Base-by-base conservation (phyloP, 2,329 filamentous ascomycete species). In the Alternaria ventricosa region DNA sequence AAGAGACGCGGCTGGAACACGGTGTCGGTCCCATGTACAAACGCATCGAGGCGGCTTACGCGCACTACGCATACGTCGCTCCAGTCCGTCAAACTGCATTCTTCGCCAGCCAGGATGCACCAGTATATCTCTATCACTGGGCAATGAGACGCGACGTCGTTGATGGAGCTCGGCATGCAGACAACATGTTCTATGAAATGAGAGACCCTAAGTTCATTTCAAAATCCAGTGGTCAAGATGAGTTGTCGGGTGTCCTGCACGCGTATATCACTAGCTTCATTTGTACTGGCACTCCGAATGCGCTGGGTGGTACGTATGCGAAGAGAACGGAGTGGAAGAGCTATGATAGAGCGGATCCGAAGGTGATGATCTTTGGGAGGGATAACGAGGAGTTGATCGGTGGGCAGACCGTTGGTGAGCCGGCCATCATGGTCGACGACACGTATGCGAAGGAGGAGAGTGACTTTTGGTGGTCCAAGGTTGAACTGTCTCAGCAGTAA, bases 41-140 rank as follows among this genome's bases (percentile, higher is more conserved):
- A 55, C 83, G 88, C 2, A 78, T 89, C 4, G 86, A 88, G 68
- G 85, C 86, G 10, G 87, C 87, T 0, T 91, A 91, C 74, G 86
- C 84, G 0, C 86, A 90, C 71, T 90, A 88, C 71, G 88, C 87
- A 0, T 90, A 90, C 71, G 86, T 89, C 51, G 87, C 86, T 22
- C 89, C 89, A 0, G 87, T 90, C 0, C 80, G 89, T 4, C 87
- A 90, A 73, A 88, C 86, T 0, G 88, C 86, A 0, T 80, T 86
- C 58, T 82, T 82, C 27, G 74, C 73, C 5, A 71, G 73, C n/a
- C 27, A 66, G 6, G 62, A 66, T 6, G 71, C 63, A 57, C 79
- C 68, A 68, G 86, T 86, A 0, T 88, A 87, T 67, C 80, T 89
- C 0, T 91, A 90, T 72, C 86, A 89, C 72, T 90, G 84, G 75